phyloP scores from a whole-genome alignment of 345 rosid genomes.

The Raphanus raphanistrum region DNA sequence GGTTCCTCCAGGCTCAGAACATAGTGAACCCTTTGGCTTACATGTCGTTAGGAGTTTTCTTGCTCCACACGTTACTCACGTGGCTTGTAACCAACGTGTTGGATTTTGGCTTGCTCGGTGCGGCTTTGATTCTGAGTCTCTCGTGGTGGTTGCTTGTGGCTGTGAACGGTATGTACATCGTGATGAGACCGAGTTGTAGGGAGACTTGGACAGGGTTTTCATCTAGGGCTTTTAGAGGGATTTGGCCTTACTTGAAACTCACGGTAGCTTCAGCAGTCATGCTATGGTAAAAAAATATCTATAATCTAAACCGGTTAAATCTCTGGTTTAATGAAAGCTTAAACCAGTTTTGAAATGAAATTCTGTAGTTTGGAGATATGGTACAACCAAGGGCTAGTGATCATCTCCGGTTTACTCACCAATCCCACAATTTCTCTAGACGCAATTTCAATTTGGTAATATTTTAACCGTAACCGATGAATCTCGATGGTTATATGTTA shows the following conservation, averaged over 20 bases:
- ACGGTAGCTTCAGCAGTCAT: conserved; percentile 83
- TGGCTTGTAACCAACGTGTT: conserved; percentile 61
- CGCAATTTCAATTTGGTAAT: conserved; percentile 84
- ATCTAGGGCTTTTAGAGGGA: conserved; percentile 56
- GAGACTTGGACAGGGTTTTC: conserved; percentile 89
- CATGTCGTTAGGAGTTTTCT: conserved; percentile 72
- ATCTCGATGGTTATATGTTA: not conserved
- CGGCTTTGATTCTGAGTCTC: conserved; percentile 62
- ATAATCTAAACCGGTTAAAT: not conserved
- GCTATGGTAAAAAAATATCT: conserved; percentile 59
- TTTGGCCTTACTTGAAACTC: conserved; percentile 95
- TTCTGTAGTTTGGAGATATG: conserved; percentile 83
- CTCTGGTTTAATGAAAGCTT: not conserved
- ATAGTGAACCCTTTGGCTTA: conserved; percentile 87
- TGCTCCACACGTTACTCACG: conserved; percentile 62
- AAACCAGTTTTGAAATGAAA: not conserved
- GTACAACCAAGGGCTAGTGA: conserved; percentile 92
- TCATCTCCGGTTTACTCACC: conserved; percentile 78
- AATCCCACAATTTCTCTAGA: conserved; percentile 76
- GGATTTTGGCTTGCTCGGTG: conserved; percentile 68
- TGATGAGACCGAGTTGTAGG: conserved; percentile 66
- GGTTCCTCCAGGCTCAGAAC: conserved; percentile 96
- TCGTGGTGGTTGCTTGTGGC: conserved; percentile 83
- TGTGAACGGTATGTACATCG: conserved; percentile 55
- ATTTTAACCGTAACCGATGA: not conserved